Evolutionary conservation across 257 asterid species (phyloP), one percentile per base, ranked within the genome.

Genomic region (Paulownia fortunei): DNA sequence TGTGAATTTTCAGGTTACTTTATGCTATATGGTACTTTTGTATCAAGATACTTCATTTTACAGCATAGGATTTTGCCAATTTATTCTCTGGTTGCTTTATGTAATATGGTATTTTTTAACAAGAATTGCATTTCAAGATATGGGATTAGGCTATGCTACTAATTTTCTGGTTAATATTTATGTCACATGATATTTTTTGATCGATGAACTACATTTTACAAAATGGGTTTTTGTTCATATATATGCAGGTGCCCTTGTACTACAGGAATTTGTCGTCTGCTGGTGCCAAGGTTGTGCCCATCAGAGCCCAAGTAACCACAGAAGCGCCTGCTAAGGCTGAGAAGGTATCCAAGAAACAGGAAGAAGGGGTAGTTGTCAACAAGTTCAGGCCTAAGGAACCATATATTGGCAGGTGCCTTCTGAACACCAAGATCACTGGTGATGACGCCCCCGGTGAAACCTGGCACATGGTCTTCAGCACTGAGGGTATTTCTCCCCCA

Each of bases 391-490:
- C 99, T n/a, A 95, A 95, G 82, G 97, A 91, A 1, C 99, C 99
- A 0, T 95, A 93, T 46, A 19, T 71, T 55, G 98, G 99, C 34
- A 90, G 86, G 82, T 92, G 97, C 90, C 96, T 93, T 55, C 91
- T 95, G 54, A 95, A 93, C 94, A 93, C 98, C 73, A 95, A 95
- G 92, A 95, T 95, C 92, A 95, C 99, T 1, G 98, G 92, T 5
- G 99, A 95, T 58, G 97, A 95, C 27, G 98, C 99, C 52, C 99
- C 99, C 4, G 99, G 99, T 62, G 99, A 95, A 82, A 95, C 98
- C 16, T 92, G 97, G 98, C 99, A 95, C 87, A 93, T 95, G 98
- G 98, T 95, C 77, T 95, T 94, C 87, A 87, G 78, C 85, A 93
- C 97, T 63, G 99, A 95, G 84, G 99, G 99, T 92, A 92, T 72